These are phyloP conservation scores for Capronia coronata DNA, from an alignment of 2,329 filamentous ascomycete genomes.

Conservation along the genomic window DNA sequence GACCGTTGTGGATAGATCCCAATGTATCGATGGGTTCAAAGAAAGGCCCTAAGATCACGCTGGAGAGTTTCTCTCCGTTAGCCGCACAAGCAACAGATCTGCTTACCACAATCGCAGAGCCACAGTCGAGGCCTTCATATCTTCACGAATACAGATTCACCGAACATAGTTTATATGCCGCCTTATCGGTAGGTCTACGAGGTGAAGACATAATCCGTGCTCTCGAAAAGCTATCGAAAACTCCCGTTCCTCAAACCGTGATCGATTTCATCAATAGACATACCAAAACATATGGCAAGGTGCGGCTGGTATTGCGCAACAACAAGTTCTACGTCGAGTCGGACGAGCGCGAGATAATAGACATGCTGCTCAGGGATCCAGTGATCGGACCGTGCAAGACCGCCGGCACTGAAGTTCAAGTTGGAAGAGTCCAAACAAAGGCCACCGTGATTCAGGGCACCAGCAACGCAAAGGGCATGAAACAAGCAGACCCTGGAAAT, in stretches of 20 bases:
- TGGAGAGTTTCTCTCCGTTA: slow-evolving; percentile 88
- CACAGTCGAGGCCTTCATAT: slow-evolving; percentile 78
- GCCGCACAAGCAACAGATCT: slow-evolving; percentile 88
- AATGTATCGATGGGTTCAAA: slow-evolving; percentile 35
- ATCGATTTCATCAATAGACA: slow-evolving; percentile 72
- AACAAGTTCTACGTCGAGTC: slow-evolving; percentile 94
- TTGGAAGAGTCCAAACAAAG: slow-evolving; percentile 76
- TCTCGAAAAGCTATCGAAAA: slow-evolving; percentile 83
- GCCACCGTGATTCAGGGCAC: slow-evolving; percentile 90
- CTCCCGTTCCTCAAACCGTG: slow-evolving; percentile 73
- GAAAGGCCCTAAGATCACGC: slow-evolving; percentile 70
- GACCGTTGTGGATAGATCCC: slow-evolving; percentile 91
- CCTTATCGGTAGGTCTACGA: slow-evolving; percentile 86
- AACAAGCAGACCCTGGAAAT: slow-evolving; percentile 55
- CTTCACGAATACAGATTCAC: slow-evolving; percentile 93
- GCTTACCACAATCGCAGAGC: slow-evolving; percentile 91
- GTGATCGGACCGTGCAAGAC: slow-evolving; percentile 75
- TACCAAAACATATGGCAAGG: slow-evolving; percentile 88
- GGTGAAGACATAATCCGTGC: slow-evolving; percentile 85
- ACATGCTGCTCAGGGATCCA: slow-evolving; percentile 76
- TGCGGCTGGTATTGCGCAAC: slow-evolving; percentile 89
- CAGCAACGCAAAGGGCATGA: slow-evolving; percentile 81
- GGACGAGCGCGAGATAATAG: slow-evolving; percentile 76
- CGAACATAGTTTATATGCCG: slow-evolving; percentile 87
- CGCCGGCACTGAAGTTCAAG: slow-evolving; percentile 66